Evolutionary conservation across 2,329 filamentous ascomycete species (phyloP).

Genomic region (Arthrinium phaeospermum): DNA sequence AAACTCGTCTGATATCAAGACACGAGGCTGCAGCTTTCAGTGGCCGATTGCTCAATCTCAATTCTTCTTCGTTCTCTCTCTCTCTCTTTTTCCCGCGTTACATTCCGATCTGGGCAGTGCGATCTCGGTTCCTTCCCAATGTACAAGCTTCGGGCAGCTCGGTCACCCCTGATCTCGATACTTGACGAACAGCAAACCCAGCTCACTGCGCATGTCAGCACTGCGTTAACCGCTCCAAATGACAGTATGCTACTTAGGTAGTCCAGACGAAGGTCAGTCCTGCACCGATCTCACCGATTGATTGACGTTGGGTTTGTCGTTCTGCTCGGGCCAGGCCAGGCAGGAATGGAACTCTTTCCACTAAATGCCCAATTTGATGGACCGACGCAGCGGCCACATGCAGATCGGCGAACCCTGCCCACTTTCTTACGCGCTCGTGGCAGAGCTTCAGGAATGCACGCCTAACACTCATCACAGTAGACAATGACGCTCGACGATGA

Average conservation of each 20-base stretch:
- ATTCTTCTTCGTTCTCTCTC: background rate
- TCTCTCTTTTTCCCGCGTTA: background rate
- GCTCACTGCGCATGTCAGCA: constrained; percentile 3
- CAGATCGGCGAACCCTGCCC: constrained; percentile 6
- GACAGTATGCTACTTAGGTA: constrained; percentile 19
- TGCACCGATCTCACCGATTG: background rate
- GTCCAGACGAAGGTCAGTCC: constrained; percentile 15
- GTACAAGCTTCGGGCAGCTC: constrained; percentile 3
- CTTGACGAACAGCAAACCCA: background rate
- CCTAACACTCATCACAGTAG: constrained; percentile 2
- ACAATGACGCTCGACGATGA: constrained; percentile 20
- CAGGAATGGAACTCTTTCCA: constrained; percentile 11
- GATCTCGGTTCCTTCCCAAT: constrained; percentile 16
- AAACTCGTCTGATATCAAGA: background rate
- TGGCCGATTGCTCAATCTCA: background rate
- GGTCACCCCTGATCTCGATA: constrained; percentile 9
- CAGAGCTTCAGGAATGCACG: background rate
- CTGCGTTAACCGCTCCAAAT: background rate
- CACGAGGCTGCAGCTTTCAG: background rate
- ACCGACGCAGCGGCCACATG: constrained; percentile 10
- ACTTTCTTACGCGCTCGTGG: background rate
- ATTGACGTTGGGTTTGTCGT: background rate
- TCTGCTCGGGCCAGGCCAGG: background rate
- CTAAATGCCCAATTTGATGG: constrained; percentile 17
- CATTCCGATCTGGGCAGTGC: constrained; percentile 13